Base-by-base conservation (phyloP, 306 rosid genomes). In the Argentina anserina region DNA sequence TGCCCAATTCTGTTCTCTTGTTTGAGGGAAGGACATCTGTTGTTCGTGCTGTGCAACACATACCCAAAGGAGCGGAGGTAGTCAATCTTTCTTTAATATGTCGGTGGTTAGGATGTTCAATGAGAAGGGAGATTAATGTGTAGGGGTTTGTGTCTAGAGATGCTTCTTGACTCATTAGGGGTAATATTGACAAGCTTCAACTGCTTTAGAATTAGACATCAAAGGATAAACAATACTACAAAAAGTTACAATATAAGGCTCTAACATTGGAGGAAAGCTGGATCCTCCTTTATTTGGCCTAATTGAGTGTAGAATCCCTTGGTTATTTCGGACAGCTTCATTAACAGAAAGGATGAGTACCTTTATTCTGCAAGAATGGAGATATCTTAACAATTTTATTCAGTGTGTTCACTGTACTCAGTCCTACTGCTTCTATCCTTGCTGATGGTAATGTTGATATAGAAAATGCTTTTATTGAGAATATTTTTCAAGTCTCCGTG, bases 1-100 rank as follows among this genome's bases (percentile, higher is more conserved):
- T 83, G 82, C 90, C 96, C 76, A 93, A 93, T 86, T 84, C 92
- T 75, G 94, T 91, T 37, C 73, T 93, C 82, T 83, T 91, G 77
- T 93, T 93, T 60, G 97, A 93, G 78, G 98, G 92, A 81, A 88
- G 72, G 76, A 67, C 81, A 20, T 96, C 97, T 65, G 85, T 84
- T 1, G 89, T 93, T 39, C 97, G 91, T 67, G 94, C 98, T 55
- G 78, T 93, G 78, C 87, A 89, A 63, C 88, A 82, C 67, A 83
- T 93, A 50, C 86, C 94, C 25, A 77, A 70, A 67, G 97, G 86
- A 59, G 79, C 88, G 9, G 98, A 93, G 96, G 98, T 93, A 76
- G 23, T 59, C 68, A 69, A 69, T 71, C 31, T 8, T 67, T 25
- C 73, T 62, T 63, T 55, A 58, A 26, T 34, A 3, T 43, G 28